A percentile compares a stretch with the other conserved stretches of the same genome.
These are phyloP conservation scores for Aspergillus clavatus DNA, from an alignment of 2,329 filamentous ascomycete genomes.

Conservation along the genomic window DNA sequence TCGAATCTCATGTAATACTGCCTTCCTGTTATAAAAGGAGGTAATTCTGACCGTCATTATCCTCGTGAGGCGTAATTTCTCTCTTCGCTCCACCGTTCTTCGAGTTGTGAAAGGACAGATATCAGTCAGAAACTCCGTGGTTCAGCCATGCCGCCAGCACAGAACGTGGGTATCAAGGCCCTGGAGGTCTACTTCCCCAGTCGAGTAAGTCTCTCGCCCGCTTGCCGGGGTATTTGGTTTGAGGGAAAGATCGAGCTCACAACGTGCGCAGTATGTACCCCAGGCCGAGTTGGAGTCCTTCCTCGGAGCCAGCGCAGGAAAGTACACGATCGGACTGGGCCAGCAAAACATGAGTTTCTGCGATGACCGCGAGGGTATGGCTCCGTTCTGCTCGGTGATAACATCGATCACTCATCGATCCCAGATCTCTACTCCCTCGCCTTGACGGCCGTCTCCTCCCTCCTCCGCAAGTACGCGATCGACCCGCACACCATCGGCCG, in stretches of 20 bases:
- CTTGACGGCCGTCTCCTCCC: slow-evolving; percentile 70
- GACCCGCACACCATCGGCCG: slow-evolving; percentile 73
- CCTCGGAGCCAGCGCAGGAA: slow-evolving; percentile 74
- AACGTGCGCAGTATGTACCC: slow-evolving; percentile 64
- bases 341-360: slow-evolving; percentile 93
- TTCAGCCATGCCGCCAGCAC: no score
- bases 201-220: slow-evolving; percentile 57
- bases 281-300: slow-evolving; percentile 79
- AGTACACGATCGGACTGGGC: slow-evolving; percentile 87
- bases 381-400: slow-evolving; percentile 6
- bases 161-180: slow-evolving; percentile 90
- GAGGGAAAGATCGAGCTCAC: slow-evolving; percentile 17
- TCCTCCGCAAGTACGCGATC: slow-evolving; percentile 78
- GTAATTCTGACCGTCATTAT: no score
- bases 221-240: no score
- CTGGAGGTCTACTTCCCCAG: slow-evolving; percentile 84
- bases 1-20: not conserved
- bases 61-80: no score
- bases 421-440: slow-evolving; percentile 83
- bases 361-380: slow-evolving; percentile 77
- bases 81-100: no score
- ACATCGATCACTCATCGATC: no score
- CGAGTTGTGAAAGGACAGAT: no score
- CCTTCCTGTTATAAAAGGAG: not conserved
- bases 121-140: no score